These are phyloP conservation scores for Candida sojae DNA, from an alignment of 1,139 yeast genomes.

Conservation along the genomic window DNA sequence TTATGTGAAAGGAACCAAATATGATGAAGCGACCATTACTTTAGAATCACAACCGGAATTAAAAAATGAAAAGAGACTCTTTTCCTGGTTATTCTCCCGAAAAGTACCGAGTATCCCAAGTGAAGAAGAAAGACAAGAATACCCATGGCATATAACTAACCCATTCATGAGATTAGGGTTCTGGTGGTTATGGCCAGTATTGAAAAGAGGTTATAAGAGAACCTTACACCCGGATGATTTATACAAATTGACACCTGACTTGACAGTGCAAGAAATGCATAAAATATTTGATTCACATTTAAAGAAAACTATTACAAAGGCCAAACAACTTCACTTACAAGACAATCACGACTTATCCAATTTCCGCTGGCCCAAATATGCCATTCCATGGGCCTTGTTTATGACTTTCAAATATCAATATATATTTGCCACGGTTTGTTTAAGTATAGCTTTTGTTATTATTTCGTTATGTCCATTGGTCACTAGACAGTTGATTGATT, in stretches of 20 bases:
- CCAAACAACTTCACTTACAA: constrained; percentile 24
- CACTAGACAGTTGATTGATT: constrained; percentile 40
- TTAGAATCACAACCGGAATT: constrained; percentile 16
- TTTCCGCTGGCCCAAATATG: constrained; percentile 38
- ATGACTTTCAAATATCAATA: constrained; percentile 42
- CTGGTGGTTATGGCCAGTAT: constrained; percentile 45
- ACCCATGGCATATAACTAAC: constrained; percentile 38
- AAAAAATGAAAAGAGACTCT: constrained; percentile 31
- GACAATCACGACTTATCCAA: constrained; percentile 23
- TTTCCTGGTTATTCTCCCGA: constrained; percentile 35
- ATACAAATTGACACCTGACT: constrained; percentile 37
- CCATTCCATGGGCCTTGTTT: constrained; percentile 38
- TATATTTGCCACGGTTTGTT: constrained; percentile 31
- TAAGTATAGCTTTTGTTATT: constrained; percentile 39
- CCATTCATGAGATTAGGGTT: constrained; percentile 31
- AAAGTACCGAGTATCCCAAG: constrained; percentile 36
- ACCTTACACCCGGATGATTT: constrained; percentile 44
- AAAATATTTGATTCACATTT: constrained; percentile 28
- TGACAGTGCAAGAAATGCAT: constrained; percentile 46
- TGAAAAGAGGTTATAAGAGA: constrained; percentile 44
- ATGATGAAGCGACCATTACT: background rate
- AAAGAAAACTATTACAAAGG: constrained; percentile 22
- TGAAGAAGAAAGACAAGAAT: constrained; percentile 38
- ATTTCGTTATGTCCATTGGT: constrained; percentile 46
- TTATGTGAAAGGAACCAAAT: background rate